Percentiles rank a stretch among this genome's conserved stretches.
These are phyloP conservation scores for Melastoma malabathricum DNA, from an alignment of 345 rosid genomes.

Conservation along the genomic window DNA sequence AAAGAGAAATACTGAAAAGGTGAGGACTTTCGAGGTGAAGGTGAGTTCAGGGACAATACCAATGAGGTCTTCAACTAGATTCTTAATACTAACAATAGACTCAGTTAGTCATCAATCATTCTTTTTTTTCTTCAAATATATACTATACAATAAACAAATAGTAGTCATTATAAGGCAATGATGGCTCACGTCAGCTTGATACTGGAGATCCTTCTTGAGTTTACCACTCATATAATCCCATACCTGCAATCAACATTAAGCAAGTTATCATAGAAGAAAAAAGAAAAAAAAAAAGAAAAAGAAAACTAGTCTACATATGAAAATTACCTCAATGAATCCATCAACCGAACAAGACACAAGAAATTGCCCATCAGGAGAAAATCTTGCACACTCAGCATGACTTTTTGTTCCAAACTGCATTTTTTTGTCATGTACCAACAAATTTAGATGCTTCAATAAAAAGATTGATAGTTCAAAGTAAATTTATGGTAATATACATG, in stretches of 20 bases:
- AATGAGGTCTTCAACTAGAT: too few relatives aligned
- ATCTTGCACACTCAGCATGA: constrained; percentile 89
- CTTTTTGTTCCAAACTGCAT: constrained; percentile 89
- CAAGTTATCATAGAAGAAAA: constrained; percentile 1
- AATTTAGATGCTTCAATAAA: constrained; percentile 3
- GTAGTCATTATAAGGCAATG: neutral
- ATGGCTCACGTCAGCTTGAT: constrained; percentile 83
- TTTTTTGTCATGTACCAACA: constrained; percentile 6
- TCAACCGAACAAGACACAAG: constrained; percentile 92
- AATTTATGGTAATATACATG: too few relatives aligned
- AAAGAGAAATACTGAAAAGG: too few relatives aligned
- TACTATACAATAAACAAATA: too few relatives aligned
- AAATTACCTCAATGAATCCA: constrained; percentile 81
- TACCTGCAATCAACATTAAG: constrained; percentile 30
- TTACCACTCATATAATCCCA: constrained; percentile 98
- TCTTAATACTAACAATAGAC: too few relatives aligned
- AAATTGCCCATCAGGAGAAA: constrained; percentile 97
- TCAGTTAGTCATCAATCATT: too few relatives aligned
- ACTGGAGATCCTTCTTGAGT: constrained; percentile 94
- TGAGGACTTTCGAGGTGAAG: too few relatives aligned
- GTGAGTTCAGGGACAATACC: too few relatives aligned
- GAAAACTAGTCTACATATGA: neutral
- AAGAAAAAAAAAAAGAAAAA: neutral
- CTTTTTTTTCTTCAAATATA: too few relatives aligned
- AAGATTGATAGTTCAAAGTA: neutral